Evolutionary conservation across 768 basidiomycete species (phyloP), one percentile per base, ranked within the genome.

Genomic region (Suillus luteus): DNA sequence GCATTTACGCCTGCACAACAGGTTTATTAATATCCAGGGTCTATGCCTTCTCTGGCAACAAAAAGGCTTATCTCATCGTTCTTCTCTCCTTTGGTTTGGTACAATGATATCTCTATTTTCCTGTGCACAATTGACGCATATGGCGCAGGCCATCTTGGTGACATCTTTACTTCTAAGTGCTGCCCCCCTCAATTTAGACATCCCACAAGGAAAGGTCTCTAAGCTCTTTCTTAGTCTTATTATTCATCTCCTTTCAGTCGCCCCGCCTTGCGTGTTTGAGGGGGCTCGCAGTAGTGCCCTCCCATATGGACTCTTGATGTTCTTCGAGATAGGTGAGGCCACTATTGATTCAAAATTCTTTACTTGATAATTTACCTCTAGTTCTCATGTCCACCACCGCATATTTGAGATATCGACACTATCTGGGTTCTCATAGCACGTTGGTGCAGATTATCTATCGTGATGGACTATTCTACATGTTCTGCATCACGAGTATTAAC

Each of bases 271-370:
- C 9, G 41, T 22, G 11, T 63, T 63, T 0, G 58, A 59, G 38
- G 46, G 62, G 8, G 22, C 38, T 24, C 40, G 15, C 22, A 60
- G 31, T 10, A 60, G 44, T 37, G 43, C 60, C 35, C 44, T 63
- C 41, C 35, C 41, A 1, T 63, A 63, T 48, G 62, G 43, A 15
- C n/a, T 63, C 8, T 37, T 63, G 12, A 44, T 49, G 24, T 27
- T 60, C 15, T 63, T 61, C 14, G 62, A 63, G 46, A 60, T 60
- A 22, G 62, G 62, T 63, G 22, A 49, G 62, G 22, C n/a, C 15
- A 43, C 24, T 19, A 3, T n/a, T 7, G 9, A 17, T 59, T 17
- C 40, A 59, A 59, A 49, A 7, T 27, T 40, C n/a, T 3, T 31
- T 12, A 6, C 5, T 33, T n/a, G 11, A 54, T n/a, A 3, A 33